phyloP scores from a whole-genome alignment of 202 grass and related monocot species.

The Eragrostis tef region DNA sequence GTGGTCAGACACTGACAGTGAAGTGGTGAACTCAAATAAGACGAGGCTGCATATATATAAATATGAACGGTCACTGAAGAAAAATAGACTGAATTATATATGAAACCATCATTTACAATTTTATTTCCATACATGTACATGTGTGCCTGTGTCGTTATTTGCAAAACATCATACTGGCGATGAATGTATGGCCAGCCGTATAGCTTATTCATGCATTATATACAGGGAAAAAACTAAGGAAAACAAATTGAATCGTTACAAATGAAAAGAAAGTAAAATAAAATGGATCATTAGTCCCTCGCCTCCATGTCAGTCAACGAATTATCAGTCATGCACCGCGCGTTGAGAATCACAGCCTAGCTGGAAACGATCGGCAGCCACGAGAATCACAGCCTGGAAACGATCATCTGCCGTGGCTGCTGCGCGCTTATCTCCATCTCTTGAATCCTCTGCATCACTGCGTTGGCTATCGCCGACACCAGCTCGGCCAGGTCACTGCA shows the following conservation, averaged over 20 bases:
- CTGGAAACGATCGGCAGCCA: constrained; percentile 39
- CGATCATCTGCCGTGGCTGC: constrained; percentile 28
- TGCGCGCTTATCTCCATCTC: constrained; percentile 23
- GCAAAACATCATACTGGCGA: neutral
- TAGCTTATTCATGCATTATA: constrained; percentile 27
- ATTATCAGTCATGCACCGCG: neutral
- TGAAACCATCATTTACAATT: constrained; percentile 7
- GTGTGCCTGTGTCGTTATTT: constrained; percentile 30
- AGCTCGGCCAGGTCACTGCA: constrained; percentile 54
- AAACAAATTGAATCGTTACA: constrained; percentile 2
- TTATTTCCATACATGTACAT: constrained; percentile 35
- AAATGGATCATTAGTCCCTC: constrained; percentile 12
- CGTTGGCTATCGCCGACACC: constrained; percentile 20
- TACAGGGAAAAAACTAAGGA: neutral
- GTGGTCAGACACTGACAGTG: no score
- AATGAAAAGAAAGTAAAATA: neutral
- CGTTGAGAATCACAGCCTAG: neutral
- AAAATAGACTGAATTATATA: no score
- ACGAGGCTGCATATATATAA: neutral
- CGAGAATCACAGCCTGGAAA: constrained; percentile 47
- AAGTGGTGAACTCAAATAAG: no score
- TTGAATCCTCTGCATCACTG: constrained; percentile 23
- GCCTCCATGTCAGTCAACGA: constrained; percentile 27
- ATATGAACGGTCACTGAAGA: neutral
- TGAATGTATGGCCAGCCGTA: constrained; percentile 28